These are phyloP conservation scores for Aphanocladium album DNA, from an alignment of 2,329 filamentous ascomycete genomes.

Conservation along the genomic window DNA sequence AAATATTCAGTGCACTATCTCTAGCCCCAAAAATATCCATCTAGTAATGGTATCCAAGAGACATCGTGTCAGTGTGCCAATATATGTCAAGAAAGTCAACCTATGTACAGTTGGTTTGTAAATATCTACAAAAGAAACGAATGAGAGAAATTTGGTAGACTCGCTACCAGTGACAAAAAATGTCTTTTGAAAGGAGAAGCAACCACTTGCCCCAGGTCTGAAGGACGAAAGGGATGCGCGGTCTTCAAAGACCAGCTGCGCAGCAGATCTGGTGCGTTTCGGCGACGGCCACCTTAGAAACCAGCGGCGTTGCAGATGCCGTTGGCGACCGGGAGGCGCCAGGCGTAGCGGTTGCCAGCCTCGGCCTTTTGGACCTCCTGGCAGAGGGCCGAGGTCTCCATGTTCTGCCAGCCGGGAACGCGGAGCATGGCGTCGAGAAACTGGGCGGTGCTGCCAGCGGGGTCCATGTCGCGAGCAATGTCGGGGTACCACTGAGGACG, in stretches of 20 bases:
- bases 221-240: too few species aligned
- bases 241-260: background rate
- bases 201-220: too few species aligned
- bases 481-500: background rate
- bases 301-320: background rate
- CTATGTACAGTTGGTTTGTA: background rate
- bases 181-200: too few species aligned
- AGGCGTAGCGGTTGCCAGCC: constrained; percentile 1
- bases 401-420: background rate
- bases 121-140: background rate
- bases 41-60: background rate
- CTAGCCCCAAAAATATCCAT: background rate
- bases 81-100: background rate
- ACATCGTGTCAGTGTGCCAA: background rate
- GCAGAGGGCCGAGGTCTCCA: background rate
- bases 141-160: background rate
- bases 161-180: background rate
- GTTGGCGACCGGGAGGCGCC: constrained; percentile 1
- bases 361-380: constrained; percentile 4
- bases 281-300: too few species aligned
- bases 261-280: too few species aligned
- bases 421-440: background rate
- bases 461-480: background rate
- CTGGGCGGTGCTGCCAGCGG: background rate
- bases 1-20: background rate